Conservation (phyloP, 768 basidiomycete genomes). For the Paxillus ammoniavirescens region DNA sequence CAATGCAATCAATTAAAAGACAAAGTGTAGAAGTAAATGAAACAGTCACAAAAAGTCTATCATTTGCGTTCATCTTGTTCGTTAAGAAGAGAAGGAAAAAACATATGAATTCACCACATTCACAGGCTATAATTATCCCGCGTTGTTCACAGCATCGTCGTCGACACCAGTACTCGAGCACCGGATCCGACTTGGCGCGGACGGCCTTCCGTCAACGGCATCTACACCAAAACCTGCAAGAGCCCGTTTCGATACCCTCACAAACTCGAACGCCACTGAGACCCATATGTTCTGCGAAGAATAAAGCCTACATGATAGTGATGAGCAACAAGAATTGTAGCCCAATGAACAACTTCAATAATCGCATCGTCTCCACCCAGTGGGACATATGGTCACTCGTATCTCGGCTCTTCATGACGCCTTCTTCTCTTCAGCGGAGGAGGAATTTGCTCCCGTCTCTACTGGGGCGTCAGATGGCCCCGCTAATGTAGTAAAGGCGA, state of each 20-base stretch:
- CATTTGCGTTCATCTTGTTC: background rate
- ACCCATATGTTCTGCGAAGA: constrained; percentile 1
- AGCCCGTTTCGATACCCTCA: background rate
- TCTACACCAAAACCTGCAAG: background rate
- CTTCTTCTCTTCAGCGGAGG: constrained; percentile 8
- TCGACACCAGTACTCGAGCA: no score
- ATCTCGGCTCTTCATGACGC: constrained; percentile 14
- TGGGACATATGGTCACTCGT: background rate
- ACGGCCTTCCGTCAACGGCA: background rate
- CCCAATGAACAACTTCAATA: background rate
- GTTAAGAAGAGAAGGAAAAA: no score
- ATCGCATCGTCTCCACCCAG: background rate
- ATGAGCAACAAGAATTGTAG: constrained; percentile 10
- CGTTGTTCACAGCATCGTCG: background rate
- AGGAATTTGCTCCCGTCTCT: constrained; percentile 10
- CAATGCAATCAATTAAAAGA: no score
- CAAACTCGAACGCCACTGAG: background rate
- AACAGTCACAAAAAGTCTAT: no score
- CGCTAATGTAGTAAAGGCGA: constrained; percentile 5
- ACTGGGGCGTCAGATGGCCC: constrained; percentile 17
- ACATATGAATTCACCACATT: no score
- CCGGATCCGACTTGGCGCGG: no score
- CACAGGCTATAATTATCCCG: background rate
- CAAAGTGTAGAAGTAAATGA: no score
- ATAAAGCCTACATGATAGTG: constrained; percentile 16